Evolutionary conservation across 2,329 filamentous ascomycete species (phyloP), one percentile per base, ranked within the genome.

Genomic region (Fusarium chuoi): DNA sequence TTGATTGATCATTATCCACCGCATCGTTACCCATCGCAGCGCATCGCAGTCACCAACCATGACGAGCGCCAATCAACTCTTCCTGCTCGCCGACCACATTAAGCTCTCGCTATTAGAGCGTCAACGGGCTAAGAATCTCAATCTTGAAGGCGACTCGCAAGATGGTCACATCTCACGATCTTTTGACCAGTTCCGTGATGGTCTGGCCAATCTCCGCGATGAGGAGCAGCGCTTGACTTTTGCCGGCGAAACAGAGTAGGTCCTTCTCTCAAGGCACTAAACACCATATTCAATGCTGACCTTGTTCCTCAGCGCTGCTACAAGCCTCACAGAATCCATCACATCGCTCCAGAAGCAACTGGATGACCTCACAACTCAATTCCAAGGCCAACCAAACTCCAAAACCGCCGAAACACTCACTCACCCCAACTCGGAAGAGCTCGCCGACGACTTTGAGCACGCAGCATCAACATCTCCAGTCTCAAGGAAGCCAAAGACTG

Each of bases 81-180:
- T 95, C 82, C 92, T 98, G 61, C 90, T 98, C 65, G 94, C 95
- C 79, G 96, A 99, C 85, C 96, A 98, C 84, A 94, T 98, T 87
- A 98, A 98, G 84, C 90, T 98, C 70, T 98, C 95, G 20, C 89
- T 99, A 22, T 91, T 98, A 33, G 96, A 98, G 85, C 91, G 96
- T 66, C 92, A 97, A 84, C 92, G 96, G 66, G 94, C 95, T 55
- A 90, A 94, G 78, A 93, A 91, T 20, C 88, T 98, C 49, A 91
- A 94, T 76, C 89, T 98, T 63, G 90, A 94, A 67, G 90, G 90
- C 57, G 93, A 93, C 80, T 91, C 92, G 26, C 94, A 98, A 83
- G 95, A 98, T 84, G 92, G 93, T 45, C 93, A 97, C 82, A 95
- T 98, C 76, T 93, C 93, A 22, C 90, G 94, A 59, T 98, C 95